Percentiles rank a stretch among this genome's conserved stretches.
phyloP scores from a whole-genome alignment of 768 basidiomycete genomes.

The Gloeostereum incarnatum region DNA sequence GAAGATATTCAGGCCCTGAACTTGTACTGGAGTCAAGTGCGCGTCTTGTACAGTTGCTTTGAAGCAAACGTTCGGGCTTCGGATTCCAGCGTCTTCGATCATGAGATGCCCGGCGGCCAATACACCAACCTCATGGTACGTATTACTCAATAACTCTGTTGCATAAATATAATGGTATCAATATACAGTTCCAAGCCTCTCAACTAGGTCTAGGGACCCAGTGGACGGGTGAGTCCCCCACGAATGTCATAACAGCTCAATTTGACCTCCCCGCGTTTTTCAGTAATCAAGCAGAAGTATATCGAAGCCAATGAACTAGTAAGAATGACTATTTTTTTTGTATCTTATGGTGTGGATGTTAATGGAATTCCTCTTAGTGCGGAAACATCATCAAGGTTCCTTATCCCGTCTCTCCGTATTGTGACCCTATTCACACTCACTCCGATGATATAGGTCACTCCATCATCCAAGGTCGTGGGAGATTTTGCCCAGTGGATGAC shows the following conservation, averaged over 20 bases:
- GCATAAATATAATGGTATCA: background rate
- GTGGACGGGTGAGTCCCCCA: constrained; percentile 60
- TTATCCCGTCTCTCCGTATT: background rate
- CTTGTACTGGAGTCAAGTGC: constrained; percentile 96
- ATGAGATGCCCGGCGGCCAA: constrained; percentile 99
- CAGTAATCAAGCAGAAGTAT: constrained; percentile 97
- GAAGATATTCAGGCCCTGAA: constrained; percentile 97
- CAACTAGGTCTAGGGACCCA: constrained; percentile 96
- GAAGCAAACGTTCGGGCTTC: constrained; percentile 97
- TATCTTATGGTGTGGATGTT: constrained; percentile 7
- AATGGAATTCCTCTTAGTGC: constrained; percentile 40
- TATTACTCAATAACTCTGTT: constrained; percentile 14
- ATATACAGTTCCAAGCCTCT: constrained; percentile 88
- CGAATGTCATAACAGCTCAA: constrained; percentile 7
- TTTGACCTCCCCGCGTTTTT: constrained; percentile 7
- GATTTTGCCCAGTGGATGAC: constrained; percentile 99
- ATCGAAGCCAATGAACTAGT: constrained; percentile 96
- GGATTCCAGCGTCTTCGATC: constrained; percentile 97
- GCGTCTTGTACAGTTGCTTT: constrained; percentile 92
- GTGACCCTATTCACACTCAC: background rate
- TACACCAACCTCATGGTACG: constrained; percentile 89
- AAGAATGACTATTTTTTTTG: constrained; percentile 15
- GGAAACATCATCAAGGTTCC: constrained; percentile 90
- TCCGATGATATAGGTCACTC: constrained; percentile 78
- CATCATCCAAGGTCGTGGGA: constrained; percentile 97